phyloP scores from a whole-genome alignment of 1,284 basidiomycete species.

The Amylostereum areolatum region DNA sequence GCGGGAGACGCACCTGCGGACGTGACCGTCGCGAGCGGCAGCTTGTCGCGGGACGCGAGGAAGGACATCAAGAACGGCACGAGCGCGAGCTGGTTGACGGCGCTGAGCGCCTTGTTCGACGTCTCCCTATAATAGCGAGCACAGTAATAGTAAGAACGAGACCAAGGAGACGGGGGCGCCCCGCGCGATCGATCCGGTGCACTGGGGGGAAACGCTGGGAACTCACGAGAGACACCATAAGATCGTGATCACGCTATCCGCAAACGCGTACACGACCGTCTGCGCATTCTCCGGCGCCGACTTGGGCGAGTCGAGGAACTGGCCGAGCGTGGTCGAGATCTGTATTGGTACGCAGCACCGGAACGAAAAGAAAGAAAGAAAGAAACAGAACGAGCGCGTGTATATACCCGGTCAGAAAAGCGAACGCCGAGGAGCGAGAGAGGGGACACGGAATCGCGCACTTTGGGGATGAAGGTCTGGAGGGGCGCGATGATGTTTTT shows the following conservation, averaged over 20 bases:
- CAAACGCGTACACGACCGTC: slow-evolving; percentile 78
- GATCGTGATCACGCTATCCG: slow-evolving; percentile 86
- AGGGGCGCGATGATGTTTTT: slow-evolving; percentile 83
- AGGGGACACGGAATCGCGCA: slow-evolving; percentile 19
- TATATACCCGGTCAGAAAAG: too few relatives aligned
- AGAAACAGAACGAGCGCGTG: too few relatives aligned
- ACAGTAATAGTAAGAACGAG: too few relatives aligned
- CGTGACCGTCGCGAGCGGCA: slow-evolving; percentile 66
- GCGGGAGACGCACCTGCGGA: slow-evolving; percentile 58
- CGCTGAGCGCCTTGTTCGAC: slow-evolving; percentile 83
- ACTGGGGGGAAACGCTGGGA: neutral
- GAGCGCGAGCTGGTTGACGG: slow-evolving; percentile 75
- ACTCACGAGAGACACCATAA: slow-evolving; percentile 92
- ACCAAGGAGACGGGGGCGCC: slow-evolving; percentile 18
- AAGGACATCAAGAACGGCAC: slow-evolving; percentile 83
- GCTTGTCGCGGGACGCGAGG: slow-evolving; percentile 57
- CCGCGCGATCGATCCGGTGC: slow-evolving; percentile 20
- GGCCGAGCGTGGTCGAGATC: slow-evolving; percentile 72
- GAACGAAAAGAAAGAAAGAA: too few relatives aligned
- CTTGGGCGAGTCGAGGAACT: slow-evolving; percentile 56
- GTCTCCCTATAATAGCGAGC: slow-evolving; percentile 56
- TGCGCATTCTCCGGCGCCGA: slow-evolving; percentile 60
- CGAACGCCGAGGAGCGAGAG: neutral
- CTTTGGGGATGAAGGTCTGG: slow-evolving; percentile 70
- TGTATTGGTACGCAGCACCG: slow-evolving; percentile 22